Conservation (phyloP, 345 rosid species). For the Crucihimalaya himalaica region DNA sequence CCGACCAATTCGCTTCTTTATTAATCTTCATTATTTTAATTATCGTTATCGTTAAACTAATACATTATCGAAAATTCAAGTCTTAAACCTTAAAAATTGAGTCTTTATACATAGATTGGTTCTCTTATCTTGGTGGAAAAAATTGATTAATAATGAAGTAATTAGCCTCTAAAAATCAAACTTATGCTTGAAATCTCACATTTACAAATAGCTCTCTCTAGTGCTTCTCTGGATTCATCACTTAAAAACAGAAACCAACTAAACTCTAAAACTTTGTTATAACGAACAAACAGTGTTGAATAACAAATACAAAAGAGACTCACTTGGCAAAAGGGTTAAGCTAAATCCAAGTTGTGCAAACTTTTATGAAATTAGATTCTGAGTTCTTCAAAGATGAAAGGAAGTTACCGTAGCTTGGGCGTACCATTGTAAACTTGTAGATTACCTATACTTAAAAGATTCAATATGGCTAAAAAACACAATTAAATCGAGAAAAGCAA, state of each 20-base stretch:
- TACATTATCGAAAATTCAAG: background rate
- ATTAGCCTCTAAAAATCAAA: too few relatives aligned
- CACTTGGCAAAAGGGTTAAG: background rate
- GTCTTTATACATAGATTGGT: background rate
- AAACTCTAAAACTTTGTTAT: background rate
- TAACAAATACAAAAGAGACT: too few relatives aligned
- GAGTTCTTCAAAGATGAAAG: background rate
- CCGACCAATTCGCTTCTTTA: conserved; percentile 29
- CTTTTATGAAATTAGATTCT: background rate
- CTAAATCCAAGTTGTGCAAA: background rate
- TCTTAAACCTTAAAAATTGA: background rate
- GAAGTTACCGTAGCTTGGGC: background rate
- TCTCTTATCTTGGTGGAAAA: background rate
- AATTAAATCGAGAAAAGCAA: background rate
- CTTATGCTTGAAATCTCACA: too few relatives aligned
- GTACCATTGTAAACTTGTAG: background rate
- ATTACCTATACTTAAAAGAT: background rate
- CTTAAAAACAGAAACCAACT: background rate
- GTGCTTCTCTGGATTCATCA: background rate
- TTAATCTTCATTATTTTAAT: background rate
- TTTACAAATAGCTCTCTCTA: too few relatives aligned
- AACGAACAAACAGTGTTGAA: too few relatives aligned
- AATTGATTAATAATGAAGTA: background rate
- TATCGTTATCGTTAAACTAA: background rate
- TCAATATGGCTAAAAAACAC: background rate